Conservation (phyloP, 352 stramenopile species). For the Phytophthora pluvialis region DNA sequence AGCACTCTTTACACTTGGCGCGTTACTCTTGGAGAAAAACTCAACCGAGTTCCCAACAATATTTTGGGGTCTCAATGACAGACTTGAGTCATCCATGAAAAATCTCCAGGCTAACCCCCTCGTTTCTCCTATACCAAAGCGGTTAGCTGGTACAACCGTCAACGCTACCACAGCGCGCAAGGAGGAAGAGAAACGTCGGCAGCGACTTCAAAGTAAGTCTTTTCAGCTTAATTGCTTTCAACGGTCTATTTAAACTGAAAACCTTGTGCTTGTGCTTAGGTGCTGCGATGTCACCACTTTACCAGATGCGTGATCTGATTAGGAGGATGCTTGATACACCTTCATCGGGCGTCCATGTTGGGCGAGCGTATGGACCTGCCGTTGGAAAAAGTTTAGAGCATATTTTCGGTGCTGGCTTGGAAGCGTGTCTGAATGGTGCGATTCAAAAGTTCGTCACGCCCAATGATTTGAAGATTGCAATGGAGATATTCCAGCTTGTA, state of each 20-base stretch:
- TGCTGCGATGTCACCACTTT: slow-evolving; percentile 43
- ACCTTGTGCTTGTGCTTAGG: slow-evolving; percentile 29
- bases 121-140: slow-evolving; percentile 1
- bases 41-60: slow-evolving; percentile 58
- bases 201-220: slow-evolving; percentile 43
- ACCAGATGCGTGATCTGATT: slow-evolving; percentile 55
- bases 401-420: slow-evolving; percentile 51
- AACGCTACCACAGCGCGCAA: slow-evolving; percentile 8
- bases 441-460: slow-evolving; percentile 39
- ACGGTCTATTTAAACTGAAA: not conserved
- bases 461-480: slow-evolving; percentile 46
- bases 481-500: slow-evolving; percentile 66
- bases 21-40: slow-evolving; percentile 48
- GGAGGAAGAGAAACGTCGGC: slow-evolving; percentile 19
- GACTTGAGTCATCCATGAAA: slow-evolving; percentile 39
- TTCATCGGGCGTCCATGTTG: slow-evolving; percentile 12
- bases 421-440: slow-evolving; percentile 51
- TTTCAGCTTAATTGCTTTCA: slow-evolving; percentile 3
- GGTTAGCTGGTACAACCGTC: slow-evolving; percentile 2
- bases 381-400: slow-evolving; percentile 47
- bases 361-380: slow-evolving; percentile 29
- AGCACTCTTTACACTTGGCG: slow-evolving; percentile 54
- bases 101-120: slow-evolving; percentile 9
- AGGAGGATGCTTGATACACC: slow-evolving; percentile 35
- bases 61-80: slow-evolving; percentile 55